Percentiles rank a stretch among this genome's conserved stretches.
Conservation (phyloP, 768 basidiomycete species). For the Tulasnella calospora region DNA sequence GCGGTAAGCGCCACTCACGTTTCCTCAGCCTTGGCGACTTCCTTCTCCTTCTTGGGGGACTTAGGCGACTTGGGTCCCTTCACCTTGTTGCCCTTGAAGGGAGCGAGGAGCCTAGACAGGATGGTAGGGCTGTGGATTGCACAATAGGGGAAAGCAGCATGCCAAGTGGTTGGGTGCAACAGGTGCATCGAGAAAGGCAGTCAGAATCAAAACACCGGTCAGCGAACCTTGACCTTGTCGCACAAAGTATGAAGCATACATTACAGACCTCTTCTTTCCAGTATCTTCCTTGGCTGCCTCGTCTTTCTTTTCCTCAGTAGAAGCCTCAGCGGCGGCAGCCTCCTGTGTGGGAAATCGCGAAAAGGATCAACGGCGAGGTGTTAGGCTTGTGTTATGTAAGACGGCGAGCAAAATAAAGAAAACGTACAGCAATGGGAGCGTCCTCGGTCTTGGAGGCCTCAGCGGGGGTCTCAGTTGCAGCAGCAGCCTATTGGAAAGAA, state of each 20-base stretch:
- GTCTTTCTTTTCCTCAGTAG: slow-evolving; percentile 38
- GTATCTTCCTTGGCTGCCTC: slow-evolving; percentile 42
- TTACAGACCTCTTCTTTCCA: slow-evolving; percentile 33
- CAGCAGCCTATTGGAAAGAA: slow-evolving; percentile 30
- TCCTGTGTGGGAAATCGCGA: slow-evolving; percentile 37
- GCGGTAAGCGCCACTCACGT: background rate
- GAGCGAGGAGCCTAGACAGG: slow-evolving; percentile 70
- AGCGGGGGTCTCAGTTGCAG: slow-evolving; percentile 39
- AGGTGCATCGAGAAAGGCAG: slow-evolving; percentile 28
- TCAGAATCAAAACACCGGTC: background rate
- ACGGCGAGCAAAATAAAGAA: slow-evolving; percentile 33
- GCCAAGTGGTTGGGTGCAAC: slow-evolving; percentile 2
- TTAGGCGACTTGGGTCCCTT: slow-evolving; percentile 58
- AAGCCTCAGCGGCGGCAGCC: slow-evolving; percentile 35
- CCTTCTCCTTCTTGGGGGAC: slow-evolving; percentile 73
- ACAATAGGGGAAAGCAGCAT: slow-evolving; percentile 7
- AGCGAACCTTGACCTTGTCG: background rate
- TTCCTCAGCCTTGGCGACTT: slow-evolving; percentile 64
- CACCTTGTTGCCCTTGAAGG: slow-evolving; percentile 59
- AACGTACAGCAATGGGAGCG: slow-evolving; percentile 46
- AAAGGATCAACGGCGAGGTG: background rate
- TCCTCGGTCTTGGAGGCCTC: slow-evolving; percentile 37
- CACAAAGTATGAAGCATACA: slow-evolving; percentile 29
- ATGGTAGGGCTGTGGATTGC: slow-evolving; percentile 57
- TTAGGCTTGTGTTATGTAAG: slow-evolving; percentile 5